Base-by-base conservation (phyloP, 805 yeast species). In the Spathaspora boniae region DNA sequence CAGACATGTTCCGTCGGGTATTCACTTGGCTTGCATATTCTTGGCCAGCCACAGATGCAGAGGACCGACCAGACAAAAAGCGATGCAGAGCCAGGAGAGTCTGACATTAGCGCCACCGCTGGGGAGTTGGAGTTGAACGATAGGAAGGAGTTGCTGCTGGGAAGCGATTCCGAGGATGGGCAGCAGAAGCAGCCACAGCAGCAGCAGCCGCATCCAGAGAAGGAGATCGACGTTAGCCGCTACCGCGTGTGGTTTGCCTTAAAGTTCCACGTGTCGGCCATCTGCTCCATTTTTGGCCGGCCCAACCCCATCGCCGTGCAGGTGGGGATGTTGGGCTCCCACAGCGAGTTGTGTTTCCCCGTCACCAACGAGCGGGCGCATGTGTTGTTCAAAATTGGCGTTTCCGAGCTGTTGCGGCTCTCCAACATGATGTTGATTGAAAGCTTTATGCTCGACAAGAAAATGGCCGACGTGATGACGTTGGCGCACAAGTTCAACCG, bases 241-340 rank as follows among this genome's bases (percentile, higher is more conserved):
- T 61, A 70, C 12, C 63, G 74, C 29, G 59, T 72, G 5, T 74
- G 78, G 77, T 69, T 72, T 38, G 73, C 73, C 2, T 58, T 74
- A 70, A 42, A 63, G 68, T 40, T 54, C 70, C 17, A 57, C 69
- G n/a, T 71, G 75, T 2, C 72, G 71, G 23, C 45, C 71, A 34
- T 34, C 14, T 72, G 78, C 45, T 69, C 77, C 0, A 68, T 72
- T 11, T 54, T 73, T 17, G 78, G 79, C 6, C 56, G 79, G 42
- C 79, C 79, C 3, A 74, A 72, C 42, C 80, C 80, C 1, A 73
- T 74, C 7, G 67, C 76, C 1, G 51, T 65, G 21, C 70, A 62
- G 42, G 63, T 64, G 9, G 56, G 57, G 38, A 53, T 36, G 42
- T 56, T 19, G 19, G 24, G 27, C 9, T 20, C 36, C 4, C 18